Evolutionary conservation across 2,329 filamentous ascomycete species (phyloP), one percentile per base, ranked within the genome.

Genomic region (Tetracladium maxilliforme): DNA sequence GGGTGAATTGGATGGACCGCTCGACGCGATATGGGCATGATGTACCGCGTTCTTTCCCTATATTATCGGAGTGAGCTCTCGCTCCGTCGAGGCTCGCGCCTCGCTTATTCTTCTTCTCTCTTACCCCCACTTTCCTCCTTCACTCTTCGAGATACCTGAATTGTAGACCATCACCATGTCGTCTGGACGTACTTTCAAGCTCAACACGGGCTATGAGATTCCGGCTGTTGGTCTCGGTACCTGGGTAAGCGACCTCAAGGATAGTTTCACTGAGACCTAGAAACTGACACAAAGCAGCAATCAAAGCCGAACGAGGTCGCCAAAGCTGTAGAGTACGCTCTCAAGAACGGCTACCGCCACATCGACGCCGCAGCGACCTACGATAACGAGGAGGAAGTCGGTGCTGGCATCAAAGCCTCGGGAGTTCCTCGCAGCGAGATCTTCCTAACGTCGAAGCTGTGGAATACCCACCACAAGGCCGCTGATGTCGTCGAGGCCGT

Each of bases 371-470:
- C 63, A 10, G 52, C 52, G 23, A 45, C 51, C 30, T 62, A 62
- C 37, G 45, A 45, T 14, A 61, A 59, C 21, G 55, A 60, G 33
- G 42, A 37, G 5, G 52, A 52, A 31, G 52, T 58, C 14, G 56
- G 53, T 5, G 39, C 45, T 16, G 56, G 51, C n/a, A 51, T 60
- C 27, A 45, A 44, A 28, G 45, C 48, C 26, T 48, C 44, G 24
- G 39, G 51, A 32, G 38, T 57, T 28, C 42, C 44, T 30, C 49
- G 52, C 10, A 47, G 41, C 10, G 47, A 56, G 4, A 45, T 61
- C 23, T 51, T 51, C 32, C 51, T 67, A 26, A 71, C 67, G n/a
- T 61, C 58, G 33, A 74, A 74, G 49, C 50, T 72, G 9, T 73
- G 65, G 66, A 70, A 70, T 47, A 65, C 53, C 9, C 49, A 60